A percentile compares a stretch with the other conserved stretches of the same genome.
phyloP scores from a whole-genome alignment of 169 alveolate genomes.

The Plasmodium fragile region DNA sequence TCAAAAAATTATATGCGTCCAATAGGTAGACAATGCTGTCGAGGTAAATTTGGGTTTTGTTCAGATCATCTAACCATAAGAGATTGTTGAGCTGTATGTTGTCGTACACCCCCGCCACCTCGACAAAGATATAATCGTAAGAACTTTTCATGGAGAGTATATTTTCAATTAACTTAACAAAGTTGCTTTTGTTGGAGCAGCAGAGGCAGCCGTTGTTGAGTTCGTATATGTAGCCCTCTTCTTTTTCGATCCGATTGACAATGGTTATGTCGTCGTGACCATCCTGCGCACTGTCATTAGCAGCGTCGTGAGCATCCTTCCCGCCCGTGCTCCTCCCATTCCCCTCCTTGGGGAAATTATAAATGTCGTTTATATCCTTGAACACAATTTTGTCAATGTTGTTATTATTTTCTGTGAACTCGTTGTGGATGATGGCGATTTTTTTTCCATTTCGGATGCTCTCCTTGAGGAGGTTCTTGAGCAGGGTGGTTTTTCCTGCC shows the following conservation, averaged over 20 bases:
- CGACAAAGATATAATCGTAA: conserved; percentile 69
- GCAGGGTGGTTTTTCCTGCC: conserved; percentile 72
- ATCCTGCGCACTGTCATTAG: not conserved
- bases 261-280: conserved; percentile 14
- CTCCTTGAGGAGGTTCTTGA: conserved; percentile 55
- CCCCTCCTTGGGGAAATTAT: conserved; percentile 47
- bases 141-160: conserved; percentile 43
- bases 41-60: conserved; percentile 60
- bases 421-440: conserved; percentile 76
- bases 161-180: conserved; percentile 62
- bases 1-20: conserved; percentile 57
- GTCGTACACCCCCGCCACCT: conserved; percentile 69
- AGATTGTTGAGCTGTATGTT: conserved; percentile 63
- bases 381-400: conserved; percentile 70
- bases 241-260: conserved; percentile 55
- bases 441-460: conserved; percentile 38
- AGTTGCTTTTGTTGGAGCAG: conserved; percentile 74
- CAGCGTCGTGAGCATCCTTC: not conserved
- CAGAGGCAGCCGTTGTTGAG: conserved; percentile 74
- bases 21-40: conserved; percentile 65
- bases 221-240: conserved; percentile 73
- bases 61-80: conserved; percentile 72
- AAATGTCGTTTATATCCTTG: conserved; percentile 75
- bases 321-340: not conserved
- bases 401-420: conserved; percentile 63